These are phyloP conservation scores for Cavenderia fasciculata DNA, from an alignment of 78 protist genomes.

Conservation along the genomic window DNA sequence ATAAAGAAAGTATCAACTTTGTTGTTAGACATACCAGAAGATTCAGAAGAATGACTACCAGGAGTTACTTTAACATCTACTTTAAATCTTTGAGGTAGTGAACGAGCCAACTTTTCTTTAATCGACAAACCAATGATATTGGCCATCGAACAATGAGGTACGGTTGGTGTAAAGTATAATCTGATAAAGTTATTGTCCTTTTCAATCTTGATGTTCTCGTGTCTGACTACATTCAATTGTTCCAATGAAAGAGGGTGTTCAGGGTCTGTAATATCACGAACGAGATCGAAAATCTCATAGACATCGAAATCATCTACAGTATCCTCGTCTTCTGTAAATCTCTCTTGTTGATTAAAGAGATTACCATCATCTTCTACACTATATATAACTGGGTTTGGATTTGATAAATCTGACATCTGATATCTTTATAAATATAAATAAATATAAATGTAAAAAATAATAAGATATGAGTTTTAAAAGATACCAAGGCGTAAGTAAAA, in stretches of 20 bases:
- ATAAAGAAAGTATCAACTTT: not conserved
- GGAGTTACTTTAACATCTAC: conserved; percentile 80
- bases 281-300: conserved; percentile 61
- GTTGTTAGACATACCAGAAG: conserved; percentile 23
- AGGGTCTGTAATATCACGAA: conserved; percentile 92
- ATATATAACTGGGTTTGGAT: conserved; percentile 73
- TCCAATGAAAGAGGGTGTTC: conserved; percentile 97
- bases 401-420: conserved; percentile 46
- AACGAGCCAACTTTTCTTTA: conserved; percentile 87
- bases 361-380: not conserved
- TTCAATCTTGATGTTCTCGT: conserved; percentile 74
- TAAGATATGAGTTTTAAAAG: too few species aligned
- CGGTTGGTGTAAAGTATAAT: conserved; percentile 92
- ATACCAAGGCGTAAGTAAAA: too few species aligned
- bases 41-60: conserved; percentile 70
- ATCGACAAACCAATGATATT: conserved; percentile 94
- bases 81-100: conserved; percentile 87
- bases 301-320: conserved; percentile 36
- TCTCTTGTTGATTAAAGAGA: conserved; percentile 1
- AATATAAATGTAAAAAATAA: too few species aligned
- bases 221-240: conserved; percentile 86
- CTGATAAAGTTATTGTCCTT: conserved; percentile 18
- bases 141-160: conserved; percentile 95
- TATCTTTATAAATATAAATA: too few species aligned
- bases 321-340: conserved; percentile 58